Percentiles rank a stretch among this genome's conserved stretches.
Conservation (phyloP, 768 basidiomycete genomes). For the Solioccasus polychromus region DNA sequence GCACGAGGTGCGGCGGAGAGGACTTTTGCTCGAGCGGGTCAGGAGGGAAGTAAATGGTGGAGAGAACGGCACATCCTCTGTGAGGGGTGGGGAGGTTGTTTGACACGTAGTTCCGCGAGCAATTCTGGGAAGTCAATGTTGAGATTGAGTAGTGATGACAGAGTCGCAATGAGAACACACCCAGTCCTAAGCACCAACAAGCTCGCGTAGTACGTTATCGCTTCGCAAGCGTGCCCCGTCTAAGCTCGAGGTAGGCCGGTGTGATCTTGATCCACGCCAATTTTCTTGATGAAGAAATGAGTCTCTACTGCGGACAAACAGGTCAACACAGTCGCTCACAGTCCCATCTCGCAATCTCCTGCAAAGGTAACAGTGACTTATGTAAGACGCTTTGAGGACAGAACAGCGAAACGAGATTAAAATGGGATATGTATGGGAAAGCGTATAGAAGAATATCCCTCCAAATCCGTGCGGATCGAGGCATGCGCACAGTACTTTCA, state of each 20-base stretch:
- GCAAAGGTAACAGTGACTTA: slow-evolving; percentile 60
- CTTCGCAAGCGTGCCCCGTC: slow-evolving; percentile 73
- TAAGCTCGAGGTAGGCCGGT: slow-evolving; percentile 73
- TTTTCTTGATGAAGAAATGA: slow-evolving; percentile 74
- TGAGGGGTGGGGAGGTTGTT: slow-evolving; percentile 64
- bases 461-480: no score
- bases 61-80: slow-evolving; percentile 50
- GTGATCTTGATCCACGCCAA: slow-evolving; percentile 70
- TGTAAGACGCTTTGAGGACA: no score
- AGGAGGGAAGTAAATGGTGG: background rate
- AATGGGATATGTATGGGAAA: no score
- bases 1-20: slow-evolving; percentile 69
- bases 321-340: slow-evolving; percentile 8
- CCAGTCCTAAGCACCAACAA: slow-evolving; percentile 74
- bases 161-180: slow-evolving; percentile 35
- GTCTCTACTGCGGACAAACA: slow-evolving; percentile 43
- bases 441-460: no score
- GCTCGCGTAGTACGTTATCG: slow-evolving; percentile 71
- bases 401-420: no score
- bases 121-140: slow-evolving; percentile 68
- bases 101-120: slow-evolving; percentile 56
- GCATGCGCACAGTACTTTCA: no score
- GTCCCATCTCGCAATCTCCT: no score
- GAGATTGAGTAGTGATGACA: slow-evolving; percentile 37
- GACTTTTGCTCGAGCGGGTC: slow-evolving; percentile 39